Evolutionary conservation across 1,284 basidiomycete species (phyloP).

Genomic region (Fistulinella cinereoalba): DNA sequence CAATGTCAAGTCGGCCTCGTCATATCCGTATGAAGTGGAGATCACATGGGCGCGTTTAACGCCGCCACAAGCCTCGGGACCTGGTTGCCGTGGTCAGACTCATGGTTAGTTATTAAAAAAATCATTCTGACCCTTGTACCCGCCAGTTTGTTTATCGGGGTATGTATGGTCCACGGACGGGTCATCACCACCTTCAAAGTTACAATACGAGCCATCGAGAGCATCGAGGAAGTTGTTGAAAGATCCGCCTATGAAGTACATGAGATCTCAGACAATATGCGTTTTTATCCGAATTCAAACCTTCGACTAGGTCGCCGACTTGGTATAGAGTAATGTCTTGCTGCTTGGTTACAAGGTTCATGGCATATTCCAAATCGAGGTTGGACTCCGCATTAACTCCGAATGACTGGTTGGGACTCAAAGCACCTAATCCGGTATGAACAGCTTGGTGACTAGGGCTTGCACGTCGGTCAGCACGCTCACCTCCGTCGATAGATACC

Average conservation of each 20-base stretch:
- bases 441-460: background rate
- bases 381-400: conserved; percentile 52
- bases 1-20: conserved; percentile 46
- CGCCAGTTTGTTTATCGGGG: conserved; percentile 47
- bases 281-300: conserved; percentile 23
- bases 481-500: conserved; percentile 47
- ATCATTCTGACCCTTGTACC: conserved; percentile 33
- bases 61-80: conserved; percentile 48
- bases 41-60: conserved; percentile 50
- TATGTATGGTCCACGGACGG: conserved; percentile 48
- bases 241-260: conserved; percentile 37
- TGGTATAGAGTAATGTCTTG: conserved; percentile 47
- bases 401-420: conserved; percentile 36
- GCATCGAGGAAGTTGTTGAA: conserved; percentile 49
- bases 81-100: too few relatives aligned
- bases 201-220: conserved; percentile 53
- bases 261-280: background rate
- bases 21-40: conserved; percentile 52
- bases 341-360: conserved; percentile 41
- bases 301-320: conserved; percentile 43
- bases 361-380: conserved; percentile 53
- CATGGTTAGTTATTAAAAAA: background rate
- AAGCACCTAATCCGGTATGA: too few relatives aligned
- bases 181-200: conserved; percentile 61
- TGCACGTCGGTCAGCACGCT: background rate